phyloP scores from a whole-genome alignment of 768 basidiomycete species.

The Mycena amicta region DNA sequence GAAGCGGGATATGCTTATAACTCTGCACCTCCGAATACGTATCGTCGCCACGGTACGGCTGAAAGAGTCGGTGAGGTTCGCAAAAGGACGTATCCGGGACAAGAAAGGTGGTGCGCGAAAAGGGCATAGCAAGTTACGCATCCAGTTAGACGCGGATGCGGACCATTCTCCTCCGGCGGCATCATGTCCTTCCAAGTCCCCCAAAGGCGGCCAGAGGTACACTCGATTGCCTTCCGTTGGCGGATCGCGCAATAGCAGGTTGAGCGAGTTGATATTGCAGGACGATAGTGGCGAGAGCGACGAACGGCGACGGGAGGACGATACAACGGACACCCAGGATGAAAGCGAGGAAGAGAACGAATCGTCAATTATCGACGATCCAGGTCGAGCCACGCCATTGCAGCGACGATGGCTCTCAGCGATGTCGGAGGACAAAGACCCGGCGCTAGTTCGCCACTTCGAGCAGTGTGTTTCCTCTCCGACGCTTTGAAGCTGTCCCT shows the following conservation, averaged over 20 bases:
- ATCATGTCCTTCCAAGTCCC: conserved; percentile 58
- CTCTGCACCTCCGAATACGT: conserved; percentile 83
- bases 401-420: conserved; percentile 85
- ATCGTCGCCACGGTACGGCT: conserved; percentile 77
- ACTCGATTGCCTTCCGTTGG: conserved; percentile 47
- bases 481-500: background rate
- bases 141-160: conserved; percentile 24
- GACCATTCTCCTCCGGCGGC: conserved; percentile 27
- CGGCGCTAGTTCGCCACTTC: conserved; percentile 69
- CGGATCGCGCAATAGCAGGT: conserved; percentile 45
- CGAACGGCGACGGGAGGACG: conserved; percentile 22
- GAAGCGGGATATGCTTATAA: conserved; percentile 81
- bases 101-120: conserved; percentile 22
- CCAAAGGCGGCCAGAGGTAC: conserved; percentile 51
- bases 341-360: conserved; percentile 47
- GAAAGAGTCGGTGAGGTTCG: conserved; percentile 66
- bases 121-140: conserved; percentile 25
- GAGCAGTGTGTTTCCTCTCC: conserved; percentile 57
- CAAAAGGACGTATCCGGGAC: conserved; percentile 41
- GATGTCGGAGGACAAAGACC: conserved; percentile 86
- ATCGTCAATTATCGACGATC: conserved; percentile 78
- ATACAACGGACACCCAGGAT: conserved; percentile 32
- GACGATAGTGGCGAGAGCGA: conserved; percentile 33
- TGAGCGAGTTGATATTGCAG: conserved; percentile 42
- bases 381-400: conserved; percentile 75